Conservation (phyloP, 352 stramenopile species). For the Phytophthora cactorum region DNA sequence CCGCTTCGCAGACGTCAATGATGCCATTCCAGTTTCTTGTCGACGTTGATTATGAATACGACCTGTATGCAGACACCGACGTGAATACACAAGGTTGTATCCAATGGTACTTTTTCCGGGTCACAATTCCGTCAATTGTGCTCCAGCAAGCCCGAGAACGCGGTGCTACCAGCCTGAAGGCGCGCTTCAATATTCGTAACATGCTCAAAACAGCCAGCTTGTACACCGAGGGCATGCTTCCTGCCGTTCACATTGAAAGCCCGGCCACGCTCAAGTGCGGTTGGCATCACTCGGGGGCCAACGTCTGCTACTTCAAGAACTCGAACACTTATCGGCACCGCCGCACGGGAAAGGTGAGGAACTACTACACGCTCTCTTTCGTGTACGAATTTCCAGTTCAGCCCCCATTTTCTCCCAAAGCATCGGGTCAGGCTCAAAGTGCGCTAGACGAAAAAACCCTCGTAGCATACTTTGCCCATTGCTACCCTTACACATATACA, state of each 20-base stretch:
- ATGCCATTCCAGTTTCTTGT: slow-evolving; percentile 63
- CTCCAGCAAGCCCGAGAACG: slow-evolving; percentile 22
- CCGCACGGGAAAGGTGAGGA: slow-evolving; percentile 50
- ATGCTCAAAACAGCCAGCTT: slow-evolving; percentile 87
- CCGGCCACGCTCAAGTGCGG: slow-evolving; percentile 34
- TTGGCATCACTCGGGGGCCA: slow-evolving; percentile 73
- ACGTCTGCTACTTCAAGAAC: slow-evolving; percentile 90
- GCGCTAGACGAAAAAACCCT: slow-evolving; percentile 30
- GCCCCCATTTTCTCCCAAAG: slow-evolving; percentile 3
- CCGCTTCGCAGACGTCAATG: slow-evolving; percentile 10
- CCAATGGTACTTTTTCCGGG: slow-evolving; percentile 92
- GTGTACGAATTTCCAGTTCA: slow-evolving; percentile 63
- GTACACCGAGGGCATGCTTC: slow-evolving; percentile 91
- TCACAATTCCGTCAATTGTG: slow-evolving; percentile 30
- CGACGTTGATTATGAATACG: slow-evolving; percentile 70
- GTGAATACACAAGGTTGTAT: slow-evolving; percentile 79
- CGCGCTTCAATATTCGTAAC: slow-evolving; percentile 90
- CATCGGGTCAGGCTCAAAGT: no score
- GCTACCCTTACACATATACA: slow-evolving; percentile 89
- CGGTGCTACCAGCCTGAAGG: slow-evolving; percentile 31
- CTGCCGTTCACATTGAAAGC: slow-evolving; percentile 62
- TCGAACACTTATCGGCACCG: slow-evolving; percentile 65
- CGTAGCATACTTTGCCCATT: slow-evolving; percentile 82
- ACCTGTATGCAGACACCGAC: slow-evolving; percentile 78
- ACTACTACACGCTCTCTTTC: slow-evolving; percentile 84